phyloP scores from a whole-genome alignment of 345 rosid genomes.

The Citrus trifoliata region DNA sequence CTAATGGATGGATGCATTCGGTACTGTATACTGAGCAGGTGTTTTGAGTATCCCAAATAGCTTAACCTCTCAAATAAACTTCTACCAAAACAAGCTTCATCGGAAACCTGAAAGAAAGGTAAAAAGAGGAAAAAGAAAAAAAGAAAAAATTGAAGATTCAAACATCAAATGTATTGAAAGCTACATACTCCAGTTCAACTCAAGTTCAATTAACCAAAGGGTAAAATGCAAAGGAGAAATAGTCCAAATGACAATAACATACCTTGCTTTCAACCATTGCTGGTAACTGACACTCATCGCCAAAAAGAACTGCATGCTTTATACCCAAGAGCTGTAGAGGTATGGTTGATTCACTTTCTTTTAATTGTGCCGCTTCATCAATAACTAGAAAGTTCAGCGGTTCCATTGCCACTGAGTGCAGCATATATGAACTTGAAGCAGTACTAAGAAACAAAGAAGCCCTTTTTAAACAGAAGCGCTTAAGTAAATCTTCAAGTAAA shows the following conservation, averaged over 20 bases:
- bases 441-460: constrained; percentile 43
- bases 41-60: constrained; percentile 36
- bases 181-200: too few species aligned
- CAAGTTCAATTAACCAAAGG: neutral
- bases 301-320: constrained; percentile 40
- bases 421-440: constrained; percentile 31
- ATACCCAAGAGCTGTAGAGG: constrained; percentile 44
- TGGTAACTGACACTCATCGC: constrained; percentile 53
- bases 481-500: constrained; percentile 5
- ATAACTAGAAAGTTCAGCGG: constrained; percentile 46
- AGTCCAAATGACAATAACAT: neutral
- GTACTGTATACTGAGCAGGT: constrained; percentile 55
- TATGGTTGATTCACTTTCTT: constrained; percentile 53
- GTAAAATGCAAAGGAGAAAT: neutral
- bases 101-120: constrained; percentile 28
- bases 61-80: constrained; percentile 70
- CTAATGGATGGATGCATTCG: constrained; percentile 86
- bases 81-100: constrained; percentile 43
- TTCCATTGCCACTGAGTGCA: constrained; percentile 18
- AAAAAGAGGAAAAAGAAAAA: too few species aligned
- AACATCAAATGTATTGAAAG: neutral
- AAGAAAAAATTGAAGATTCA: too few species aligned
- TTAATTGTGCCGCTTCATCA: constrained; percentile 67
- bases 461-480: constrained; percentile 28
- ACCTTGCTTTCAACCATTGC: constrained; percentile 48